Evolutionary conservation across 495 filamentous ascomycete genomes (phyloP).

Genomic region (Tuber calosporum): DNA sequence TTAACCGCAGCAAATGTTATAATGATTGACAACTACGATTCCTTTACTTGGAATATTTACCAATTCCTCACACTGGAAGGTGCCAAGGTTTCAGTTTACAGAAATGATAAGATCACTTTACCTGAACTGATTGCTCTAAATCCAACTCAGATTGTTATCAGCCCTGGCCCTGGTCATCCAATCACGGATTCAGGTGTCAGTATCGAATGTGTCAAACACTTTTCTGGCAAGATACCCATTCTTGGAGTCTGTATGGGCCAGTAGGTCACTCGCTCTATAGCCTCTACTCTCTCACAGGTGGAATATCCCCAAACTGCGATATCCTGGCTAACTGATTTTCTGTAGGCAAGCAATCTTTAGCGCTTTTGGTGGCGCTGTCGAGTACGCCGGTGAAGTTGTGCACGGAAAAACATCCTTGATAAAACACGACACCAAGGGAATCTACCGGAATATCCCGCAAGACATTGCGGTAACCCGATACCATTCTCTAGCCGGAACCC

Average conservation of each 20-base stretch:
- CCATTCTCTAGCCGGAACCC: constrained; percentile 91
- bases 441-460: constrained; percentile 70
- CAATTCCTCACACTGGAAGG: constrained; percentile 95
- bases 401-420: constrained; percentile 94
- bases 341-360: constrained; percentile 81
- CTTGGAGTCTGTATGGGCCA: constrained; percentile 98
- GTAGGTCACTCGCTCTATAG: constrained; percentile 47
- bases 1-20: constrained; percentile 79
- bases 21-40: constrained; percentile 98
- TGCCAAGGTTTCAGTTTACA: constrained; percentile 75
- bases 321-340: constrained; percentile 8
- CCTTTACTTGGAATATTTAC: constrained; percentile 98
- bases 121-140: constrained; percentile 72
- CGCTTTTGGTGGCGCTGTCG: constrained; percentile 81
- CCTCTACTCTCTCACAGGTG: background rate
- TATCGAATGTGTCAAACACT: constrained; percentile 80
- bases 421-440: constrained; percentile 77
- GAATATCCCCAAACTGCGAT: too few relatives aligned
- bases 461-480: constrained; percentile 85
- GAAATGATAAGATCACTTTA: constrained; percentile 85
- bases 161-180: constrained; percentile 90
- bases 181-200: constrained; percentile 84
- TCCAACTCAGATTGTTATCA: constrained; percentile 90
- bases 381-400: constrained; percentile 88
- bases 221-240: constrained; percentile 93